Conservation (phyloP, 2,329 filamentous ascomycete species). For the Scedosporium apiospermum region DNA sequence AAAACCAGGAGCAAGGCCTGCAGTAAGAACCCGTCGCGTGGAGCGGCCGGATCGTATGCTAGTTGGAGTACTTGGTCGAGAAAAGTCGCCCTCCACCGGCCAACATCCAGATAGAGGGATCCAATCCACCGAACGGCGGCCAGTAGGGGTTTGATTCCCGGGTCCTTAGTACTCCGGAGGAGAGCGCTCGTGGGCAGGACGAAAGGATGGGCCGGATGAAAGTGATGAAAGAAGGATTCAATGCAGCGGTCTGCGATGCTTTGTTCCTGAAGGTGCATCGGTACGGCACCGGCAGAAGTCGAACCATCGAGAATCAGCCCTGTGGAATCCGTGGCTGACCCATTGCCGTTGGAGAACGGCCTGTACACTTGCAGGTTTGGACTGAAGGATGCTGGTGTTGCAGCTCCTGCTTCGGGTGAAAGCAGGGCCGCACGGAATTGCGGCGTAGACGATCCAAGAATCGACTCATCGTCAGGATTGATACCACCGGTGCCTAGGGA, state of each 20-base stretch:
- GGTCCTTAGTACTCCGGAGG: constrained; percentile 37
- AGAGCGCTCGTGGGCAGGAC: constrained; percentile 43
- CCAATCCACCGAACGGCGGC: constrained; percentile 48
- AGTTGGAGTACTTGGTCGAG: constrained; percentile 49
- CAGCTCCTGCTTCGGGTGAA: background rate
- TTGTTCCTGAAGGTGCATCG: constrained; percentile 17
- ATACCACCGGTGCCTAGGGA: background rate
- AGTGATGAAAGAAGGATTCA: constrained; percentile 49
- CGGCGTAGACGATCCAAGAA: constrained; percentile 20
- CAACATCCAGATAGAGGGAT: constrained; percentile 43
- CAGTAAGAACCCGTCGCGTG: constrained; percentile 53
- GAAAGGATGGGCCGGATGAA: constrained; percentile 49
- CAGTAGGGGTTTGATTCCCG: constrained; percentile 36
- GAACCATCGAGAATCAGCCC: constrained; percentile 6
- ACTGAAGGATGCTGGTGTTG: constrained; percentile 14
- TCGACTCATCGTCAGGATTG: constrained; percentile 7
- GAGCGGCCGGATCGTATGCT: constrained; percentile 34
- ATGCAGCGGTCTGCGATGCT: constrained; percentile 42
- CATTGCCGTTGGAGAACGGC: constrained; percentile 9
- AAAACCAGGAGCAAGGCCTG: constrained; percentile 71
- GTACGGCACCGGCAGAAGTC: constrained; percentile 10
- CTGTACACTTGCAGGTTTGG: constrained; percentile 32
- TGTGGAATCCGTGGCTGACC: constrained; percentile 19
- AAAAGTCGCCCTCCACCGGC: constrained; percentile 35
- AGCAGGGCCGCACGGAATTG: constrained; percentile 10